phyloP scores from a whole-genome alignment of 2,329 filamentous ascomycete genomes.

The Xylaria sp. region DNA sequence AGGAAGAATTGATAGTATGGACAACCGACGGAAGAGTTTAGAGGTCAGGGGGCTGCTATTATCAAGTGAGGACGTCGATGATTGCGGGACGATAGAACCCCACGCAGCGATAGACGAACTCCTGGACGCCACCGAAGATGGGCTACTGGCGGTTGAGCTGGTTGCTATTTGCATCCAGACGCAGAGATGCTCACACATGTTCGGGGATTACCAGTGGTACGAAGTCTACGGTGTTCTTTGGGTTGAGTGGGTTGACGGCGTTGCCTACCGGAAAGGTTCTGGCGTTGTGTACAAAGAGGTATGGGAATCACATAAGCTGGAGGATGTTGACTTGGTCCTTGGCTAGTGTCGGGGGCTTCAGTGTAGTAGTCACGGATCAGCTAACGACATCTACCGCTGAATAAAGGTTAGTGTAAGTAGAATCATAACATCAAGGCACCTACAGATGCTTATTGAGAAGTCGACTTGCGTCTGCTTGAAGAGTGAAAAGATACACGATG shows the following conservation, averaged over 20 bases:
- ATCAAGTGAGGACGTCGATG: not conserved
- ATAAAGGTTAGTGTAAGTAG: not conserved
- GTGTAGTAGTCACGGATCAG: not conserved
- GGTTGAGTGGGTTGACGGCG: slow-evolving; percentile 3
- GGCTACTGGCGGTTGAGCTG: not conserved
- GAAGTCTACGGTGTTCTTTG: slow-evolving; percentile 10
- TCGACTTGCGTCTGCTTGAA: not conserved
- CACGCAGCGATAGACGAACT: not conserved
- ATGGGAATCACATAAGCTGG: slow-evolving; percentile 1
- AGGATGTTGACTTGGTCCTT: slow-evolving; percentile 7
- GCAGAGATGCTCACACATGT: rapidly evolving
- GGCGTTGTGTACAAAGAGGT: slow-evolving; percentile 1
- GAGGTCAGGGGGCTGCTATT: not conserved
- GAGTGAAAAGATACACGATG: not conserved
- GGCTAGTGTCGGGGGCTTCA: not conserved
- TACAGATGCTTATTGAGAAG: not conserved
- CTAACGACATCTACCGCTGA: not conserved
- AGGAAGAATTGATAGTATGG: not conserved
- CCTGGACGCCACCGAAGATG: not conserved
- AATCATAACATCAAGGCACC: not conserved
- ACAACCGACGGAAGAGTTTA: too few relatives aligned
- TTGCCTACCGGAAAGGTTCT: slow-evolving; percentile 1
- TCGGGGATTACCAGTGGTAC: not conserved
- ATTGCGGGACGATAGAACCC: not conserved
- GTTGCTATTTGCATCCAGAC: slow-evolving; percentile 1